Base-by-base conservation (phyloP, 2,329 filamentous ascomycete species). In the Apiospora hydei region DNA sequence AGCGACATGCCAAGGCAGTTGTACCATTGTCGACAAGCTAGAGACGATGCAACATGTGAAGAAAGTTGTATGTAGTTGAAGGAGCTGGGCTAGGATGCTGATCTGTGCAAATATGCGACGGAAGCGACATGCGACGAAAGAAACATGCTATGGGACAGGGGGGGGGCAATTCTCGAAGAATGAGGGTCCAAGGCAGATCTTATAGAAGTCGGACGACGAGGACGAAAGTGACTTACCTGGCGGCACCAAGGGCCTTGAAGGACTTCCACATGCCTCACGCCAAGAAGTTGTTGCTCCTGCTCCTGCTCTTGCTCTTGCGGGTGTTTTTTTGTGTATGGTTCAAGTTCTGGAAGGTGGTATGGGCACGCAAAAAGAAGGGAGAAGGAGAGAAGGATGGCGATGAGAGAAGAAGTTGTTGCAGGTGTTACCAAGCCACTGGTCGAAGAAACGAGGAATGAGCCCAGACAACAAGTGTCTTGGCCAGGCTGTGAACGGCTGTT, bases 251-350 rank as follows among this genome's bases (percentile, higher is more conserved):
- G 38, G 61, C 41, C 38, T 44, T 67, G 51, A 64, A 46, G 21
- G 71, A 70, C 69, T 49, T 72, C 71, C 71, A 72, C 71, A 72
- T 72, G 57, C 34, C 57, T 64, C 34, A 13, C 30, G 21, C 57
- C 57, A 18, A 41, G 11, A 41, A 41, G 34, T 34, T n/a, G 34
- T 41, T 24, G 57, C 34, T 14, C 57, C 14, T 41, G 34, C 1
- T 38, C 34, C 7, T 38, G 30, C 21, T n/a, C 21, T 41, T 30
- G 24, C 24, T 46, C 44, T 46, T 18, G 44, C 7, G 11, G 11
- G 11, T 46, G 44, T 14, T 21, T 16, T 10, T 43, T 34, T 21
- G 16, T 34, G 30, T 57, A 18, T 57, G 53, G 13, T 38, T 30
- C 16, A 61, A 64, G 34, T 64, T 24, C 34, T 41, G 34, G 57